These are phyloP conservation scores for Mortierella sp. DNA, from an alignment of 371 early-diverging fungal species.

Conservation along the genomic window DNA sequence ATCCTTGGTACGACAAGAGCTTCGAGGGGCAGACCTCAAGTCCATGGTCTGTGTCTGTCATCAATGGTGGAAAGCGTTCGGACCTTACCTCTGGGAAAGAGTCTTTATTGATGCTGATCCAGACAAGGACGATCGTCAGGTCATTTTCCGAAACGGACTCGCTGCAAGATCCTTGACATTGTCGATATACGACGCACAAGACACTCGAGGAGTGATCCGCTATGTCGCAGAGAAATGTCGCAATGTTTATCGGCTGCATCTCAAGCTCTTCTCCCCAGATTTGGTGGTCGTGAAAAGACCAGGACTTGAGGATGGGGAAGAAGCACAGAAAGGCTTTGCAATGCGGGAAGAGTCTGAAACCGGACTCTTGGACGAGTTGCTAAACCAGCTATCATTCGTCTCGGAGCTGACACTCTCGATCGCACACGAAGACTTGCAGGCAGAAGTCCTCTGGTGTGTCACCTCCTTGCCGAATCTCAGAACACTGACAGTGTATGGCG, in stretches of 20 bases:
- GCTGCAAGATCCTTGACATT: slow-evolving; percentile 20
- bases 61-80: slow-evolving; percentile 31
- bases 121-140: slow-evolving; percentile 12
- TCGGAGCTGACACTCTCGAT: slow-evolving; percentile 25
- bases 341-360: slow-evolving; percentile 8
- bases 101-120: slow-evolving; percentile 27
- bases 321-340: neutral
- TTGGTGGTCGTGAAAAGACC: neutral
- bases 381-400: slow-evolving; percentile 10
- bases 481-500: slow-evolving; percentile 16
- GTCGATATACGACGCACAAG: slow-evolving; percentile 21
- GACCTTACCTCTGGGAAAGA: slow-evolving; percentile 36
- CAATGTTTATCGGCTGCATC: slow-evolving; percentile 14
- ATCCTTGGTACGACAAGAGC: slow-evolving; percentile 16
- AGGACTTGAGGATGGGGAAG: neutral
- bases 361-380: slow-evolving; percentile 11
- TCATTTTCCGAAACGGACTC: slow-evolving; percentile 26
- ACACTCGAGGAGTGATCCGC: slow-evolving; percentile 5
- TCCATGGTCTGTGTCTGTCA: slow-evolving; percentile 14
- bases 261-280: slow-evolving; percentile 17
- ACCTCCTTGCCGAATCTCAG: slow-evolving; percentile 4
- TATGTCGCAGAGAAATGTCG: slow-evolving; percentile 22
- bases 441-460: slow-evolving; percentile 20
- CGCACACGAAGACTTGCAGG: slow-evolving; percentile 12
- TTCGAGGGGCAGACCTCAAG: slow-evolving; percentile 26